Base-by-base conservation (phyloP, 306 rosid genomes). In the Biancaea sappan region DNA sequence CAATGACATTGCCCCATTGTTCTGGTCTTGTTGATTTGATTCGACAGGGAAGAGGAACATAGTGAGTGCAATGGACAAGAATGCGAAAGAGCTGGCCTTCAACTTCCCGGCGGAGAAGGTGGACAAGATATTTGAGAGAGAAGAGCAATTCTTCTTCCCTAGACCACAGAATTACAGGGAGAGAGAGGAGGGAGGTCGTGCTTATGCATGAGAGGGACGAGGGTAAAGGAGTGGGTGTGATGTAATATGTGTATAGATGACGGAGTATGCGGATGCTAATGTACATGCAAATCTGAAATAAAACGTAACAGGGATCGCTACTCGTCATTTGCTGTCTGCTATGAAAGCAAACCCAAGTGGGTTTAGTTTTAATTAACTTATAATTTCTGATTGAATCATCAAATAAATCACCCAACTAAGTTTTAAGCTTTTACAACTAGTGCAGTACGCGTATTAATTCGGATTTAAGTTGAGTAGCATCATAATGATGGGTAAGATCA, bases 11-110 rank as follows among this genome's bases (percentile, higher is more conserved):
- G n/a, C n/a, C n/a, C n/a, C n/a, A n/a, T n/a, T n/a, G n/a, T n/a
- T n/a, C n/a, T n/a, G n/a, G n/a, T n/a, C n/a, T n/a, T n/a, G n/a
- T n/a, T n/a, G n/a, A n/a, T n/a, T n/a, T n/a, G n/a, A n/a, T n/a
- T n/a, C n/a, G n/a, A n/a, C 19, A 81, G 96, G 97, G 71, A 79
- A 80, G 79, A 64, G 19, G 24, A 91, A 91, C 77, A 48, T 87
- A 4, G 82, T 86, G 85, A 84, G 24, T 22, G 86, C 80, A 59
- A 50, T 91, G 44, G 91, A 87, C 57, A 67, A 32, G 66, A 50
- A 26, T n/a, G 94, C 87, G 0, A 87, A 87, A 63, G 82, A 79
- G 72, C 14, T 91, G 32, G 75, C 92, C 2, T 87, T 89, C 6
- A 80, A 81, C 18, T 38, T 40, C 26, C 79, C 94, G 0, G 85